Conservation (phyloP, 106 monocot species). For the Platanthera guangdongensis region DNA sequence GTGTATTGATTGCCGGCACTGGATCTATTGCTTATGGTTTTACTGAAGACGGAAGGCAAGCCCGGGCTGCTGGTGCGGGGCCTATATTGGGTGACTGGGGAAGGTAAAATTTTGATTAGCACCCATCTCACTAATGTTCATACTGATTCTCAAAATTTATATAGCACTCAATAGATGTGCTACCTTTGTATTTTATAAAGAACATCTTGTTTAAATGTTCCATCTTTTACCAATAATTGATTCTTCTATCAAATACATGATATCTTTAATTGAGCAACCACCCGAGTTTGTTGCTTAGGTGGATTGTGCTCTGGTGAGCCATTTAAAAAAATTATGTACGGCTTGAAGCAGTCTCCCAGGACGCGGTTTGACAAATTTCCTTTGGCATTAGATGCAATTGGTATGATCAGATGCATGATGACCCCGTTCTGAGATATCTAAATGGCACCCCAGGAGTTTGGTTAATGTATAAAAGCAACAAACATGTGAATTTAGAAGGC, state of each 20-base stretch:
- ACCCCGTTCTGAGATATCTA: too few relatives aligned
- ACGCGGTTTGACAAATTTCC: too few relatives aligned
- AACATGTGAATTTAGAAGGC: too few relatives aligned
- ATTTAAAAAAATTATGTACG: too few relatives aligned
- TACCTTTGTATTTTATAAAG: neutral
- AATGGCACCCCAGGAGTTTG: too few relatives aligned
- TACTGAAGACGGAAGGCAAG: constrained; percentile 80
- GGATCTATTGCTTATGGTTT: constrained; percentile 92
- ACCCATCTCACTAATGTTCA: neutral
- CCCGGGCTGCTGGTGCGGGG: constrained; percentile 90
- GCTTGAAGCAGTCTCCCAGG: too few relatives aligned
- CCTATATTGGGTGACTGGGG: constrained; percentile 98
- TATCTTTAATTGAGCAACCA: too few relatives aligned
- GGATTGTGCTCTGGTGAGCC: too few relatives aligned
- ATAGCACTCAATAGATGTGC: neutral
- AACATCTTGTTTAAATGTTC: neutral
- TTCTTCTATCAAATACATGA: neutral
- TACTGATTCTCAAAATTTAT: neutral
- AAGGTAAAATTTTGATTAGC: constrained; percentile 43
- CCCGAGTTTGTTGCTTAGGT: too few relatives aligned
- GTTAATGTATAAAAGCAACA: too few relatives aligned
- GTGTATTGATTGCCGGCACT: constrained; percentile 93
- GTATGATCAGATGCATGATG: too few relatives aligned
- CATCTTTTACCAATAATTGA: neutral
- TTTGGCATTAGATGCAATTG: too few relatives aligned